Evolutionary conservation across 345 rosid species (phyloP), one percentile per base, ranked within the genome.

Genomic region (Lepidium aucheri): DNA sequence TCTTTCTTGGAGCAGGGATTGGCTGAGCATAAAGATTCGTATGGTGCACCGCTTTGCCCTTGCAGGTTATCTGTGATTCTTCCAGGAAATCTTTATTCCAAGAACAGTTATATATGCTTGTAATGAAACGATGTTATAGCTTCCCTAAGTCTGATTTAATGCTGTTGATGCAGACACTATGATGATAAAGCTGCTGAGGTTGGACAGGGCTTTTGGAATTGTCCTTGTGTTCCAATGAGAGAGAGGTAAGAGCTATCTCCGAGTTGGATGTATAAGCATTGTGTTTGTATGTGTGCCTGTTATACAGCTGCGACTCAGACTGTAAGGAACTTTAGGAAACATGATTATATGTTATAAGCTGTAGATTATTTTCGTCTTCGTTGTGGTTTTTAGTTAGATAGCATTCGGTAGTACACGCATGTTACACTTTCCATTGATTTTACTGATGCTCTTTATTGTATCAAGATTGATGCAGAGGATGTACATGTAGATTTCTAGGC

Each of bases 161-260:
- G 3, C 14, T 24, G 41, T 51, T 42, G 14, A 57, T 76, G 41
- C 76, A 94, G 99, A 85, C 97, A 94, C 76, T 94, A 90, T 63
- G 99, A 94, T 81, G 96, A 94, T 74, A 94, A 94, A 78, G 68
- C 86, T 68, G 95, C 93, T 50, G 99, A 94, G 77, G 97, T 32
- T 43, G 82, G 83, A 5, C 97, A 94, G 63, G 99, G 99, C 41
- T 94, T 94, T 76, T 94, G 97, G 97, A 90, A 94, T 70, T 94
- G 96, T 65, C 99, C 96, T 1, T 94, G 97, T 72, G 99, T 94
- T 63, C 99, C 99, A 12, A 94, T 94, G 97, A 86, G 99, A 79
- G 99, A 94, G 71, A 90, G 99, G 99, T 90, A 66, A 22, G 28
- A 16, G 5, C n/a, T 39, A 33, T 32, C 45, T 71, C 7, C 42